These are phyloP conservation scores for Rhodamnia rubescens DNA, from an alignment of 345 rosid species.

Conservation along the genomic window DNA sequence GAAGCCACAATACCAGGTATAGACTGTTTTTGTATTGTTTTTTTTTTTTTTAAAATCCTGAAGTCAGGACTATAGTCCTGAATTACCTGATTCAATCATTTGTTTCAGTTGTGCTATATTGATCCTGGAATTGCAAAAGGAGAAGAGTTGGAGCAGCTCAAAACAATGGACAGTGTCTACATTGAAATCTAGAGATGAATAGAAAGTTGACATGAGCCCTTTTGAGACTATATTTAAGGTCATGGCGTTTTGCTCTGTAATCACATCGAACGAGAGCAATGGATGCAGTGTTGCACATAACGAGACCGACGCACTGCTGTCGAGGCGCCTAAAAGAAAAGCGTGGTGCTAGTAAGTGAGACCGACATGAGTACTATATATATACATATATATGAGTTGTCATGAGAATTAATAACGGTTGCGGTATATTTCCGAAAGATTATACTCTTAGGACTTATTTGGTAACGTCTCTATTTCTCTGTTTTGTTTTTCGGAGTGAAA, in stretches of 20 bases:
- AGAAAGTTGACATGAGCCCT: background rate
- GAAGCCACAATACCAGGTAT: constrained; percentile 68
- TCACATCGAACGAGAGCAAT: background rate
- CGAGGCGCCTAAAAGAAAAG: background rate
- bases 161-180: constrained; percentile 45
- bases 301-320: background rate
- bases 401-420: background rate
- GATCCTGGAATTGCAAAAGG: constrained; percentile 55
- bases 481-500: too few species aligned
- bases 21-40: background rate
- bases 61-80: background rate
- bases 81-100: background rate
- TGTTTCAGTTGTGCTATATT: constrained; percentile 51
- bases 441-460: background rate
- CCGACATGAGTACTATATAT: background rate
- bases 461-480: too few species aligned
- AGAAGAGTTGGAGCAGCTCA: constrained; percentile 71
- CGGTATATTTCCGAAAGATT: background rate
- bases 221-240: background rate
- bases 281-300: background rate
- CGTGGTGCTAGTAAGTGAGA: background rate
- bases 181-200: constrained; percentile 27
- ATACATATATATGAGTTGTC: background rate
- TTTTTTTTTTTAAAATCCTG: background rate
- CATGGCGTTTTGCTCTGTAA: background rate